Evolutionary conservation across 306 rosid genomes (phyloP), one percentile per base, ranked within the genome.

Genomic region (Pachyrhizus erosus): DNA sequence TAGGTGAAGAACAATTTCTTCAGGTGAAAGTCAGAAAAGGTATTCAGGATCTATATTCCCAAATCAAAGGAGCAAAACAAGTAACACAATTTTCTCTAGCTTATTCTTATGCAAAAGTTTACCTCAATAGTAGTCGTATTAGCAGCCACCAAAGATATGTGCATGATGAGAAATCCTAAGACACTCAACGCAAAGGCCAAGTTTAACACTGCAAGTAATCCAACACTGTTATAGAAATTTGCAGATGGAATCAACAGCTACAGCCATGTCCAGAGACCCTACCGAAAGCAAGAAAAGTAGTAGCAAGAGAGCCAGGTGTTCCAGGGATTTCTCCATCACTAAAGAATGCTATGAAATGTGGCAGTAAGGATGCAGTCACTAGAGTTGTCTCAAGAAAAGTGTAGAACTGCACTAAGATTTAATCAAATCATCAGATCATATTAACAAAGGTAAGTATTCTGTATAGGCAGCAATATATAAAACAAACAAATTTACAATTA

Each of bases 101-200:
- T 18, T 27, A 65, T n/a, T 67, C 73, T 33, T 57, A 60, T 29
- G 61, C 43, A 60, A 66, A 61, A 67, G 1, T 15, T 74, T 87
- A 96, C 99, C 99, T 96, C 99, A 73, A 96, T 94, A 68, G 99
- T 96, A 43, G 97, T 96, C 27, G 98, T 96, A 83, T 96, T 96
- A 61, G 80, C 97, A 61, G 97, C 76, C 81, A 96, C 98, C 89
- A 96, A 83, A 5, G 98, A 93, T 76, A 94, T 88, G 85, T 96
- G 99, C 99, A 96, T 88, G 73, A 96, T 89, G 70, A 96, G 93
- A 88, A 96, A 96, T 68, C 98, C 98, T 89, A 94, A 27, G 49
- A 96, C 99, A 72, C 99, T 96, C 86, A 96, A 76, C 18, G 98
- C 97, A 67, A 96, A 96, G 0, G 99, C 97, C 82, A 96, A 90